phyloP scores from a whole-genome alignment of 108 stramenopile genomes.

The Pseudonitzschia pungens region DNA sequence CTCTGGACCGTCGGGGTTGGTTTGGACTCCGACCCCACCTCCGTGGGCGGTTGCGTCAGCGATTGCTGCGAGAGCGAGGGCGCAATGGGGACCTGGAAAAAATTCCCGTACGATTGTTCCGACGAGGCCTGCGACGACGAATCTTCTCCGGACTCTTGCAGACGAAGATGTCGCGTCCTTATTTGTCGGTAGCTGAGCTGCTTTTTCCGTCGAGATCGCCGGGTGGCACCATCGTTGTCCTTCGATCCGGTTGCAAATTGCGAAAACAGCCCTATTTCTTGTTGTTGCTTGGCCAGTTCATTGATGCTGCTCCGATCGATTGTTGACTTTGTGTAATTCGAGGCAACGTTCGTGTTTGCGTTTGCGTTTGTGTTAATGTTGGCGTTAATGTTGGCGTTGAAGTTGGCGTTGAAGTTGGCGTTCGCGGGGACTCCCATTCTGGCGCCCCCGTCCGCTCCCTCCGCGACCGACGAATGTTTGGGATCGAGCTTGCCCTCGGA shows the following conservation, averaged over 20 bases:
- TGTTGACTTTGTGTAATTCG: slow-evolving; percentile 7
- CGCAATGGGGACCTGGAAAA: slow-evolving; percentile 3
- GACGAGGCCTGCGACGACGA: slow-evolving; percentile 20
- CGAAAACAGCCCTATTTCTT: slow-evolving; percentile 24
- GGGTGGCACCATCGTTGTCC: slow-evolving; percentile 4
- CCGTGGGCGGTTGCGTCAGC: not conserved
- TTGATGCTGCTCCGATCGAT: not conserved
- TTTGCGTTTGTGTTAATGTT: not conserved
- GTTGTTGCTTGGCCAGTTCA: slow-evolving; percentile 3
- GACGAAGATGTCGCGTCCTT: not conserved
- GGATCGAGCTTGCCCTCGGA: not conserved
- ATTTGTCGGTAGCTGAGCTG: slow-evolving; percentile 4
- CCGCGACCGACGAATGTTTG: not conserved
- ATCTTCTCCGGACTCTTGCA: slow-evolving; percentile 18
- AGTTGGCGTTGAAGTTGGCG: not conserved
- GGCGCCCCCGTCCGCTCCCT: not conserved
- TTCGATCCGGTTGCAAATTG: slow-evolving; percentile 27
- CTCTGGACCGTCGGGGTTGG: not conserved
- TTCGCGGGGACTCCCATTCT: not conserved
- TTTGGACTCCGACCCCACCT: not conserved
- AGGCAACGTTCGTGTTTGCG: no score
- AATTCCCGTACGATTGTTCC: slow-evolving; percentile 6
- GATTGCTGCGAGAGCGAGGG: not conserved
- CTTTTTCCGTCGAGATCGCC: slow-evolving; percentile 3
- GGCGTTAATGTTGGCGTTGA: not conserved